A percentile compares a stretch with the other conserved stretches of the same genome.
Evolutionary conservation across 768 basidiomycete species (phyloP).

Genomic region (Boletales sp.): DNA sequence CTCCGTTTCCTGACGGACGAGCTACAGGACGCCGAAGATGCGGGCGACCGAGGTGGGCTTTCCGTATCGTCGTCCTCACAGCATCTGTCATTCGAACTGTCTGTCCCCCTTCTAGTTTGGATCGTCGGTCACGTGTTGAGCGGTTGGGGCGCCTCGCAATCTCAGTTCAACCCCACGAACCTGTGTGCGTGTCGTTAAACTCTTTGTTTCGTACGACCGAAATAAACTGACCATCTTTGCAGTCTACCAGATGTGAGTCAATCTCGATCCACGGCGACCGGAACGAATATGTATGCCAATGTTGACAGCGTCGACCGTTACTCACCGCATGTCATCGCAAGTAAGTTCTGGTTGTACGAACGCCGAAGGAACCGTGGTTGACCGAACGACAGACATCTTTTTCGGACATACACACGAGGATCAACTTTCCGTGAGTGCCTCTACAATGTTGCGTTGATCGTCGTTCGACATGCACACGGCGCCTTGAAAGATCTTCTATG

Average conservation of each 20-base stretch:
- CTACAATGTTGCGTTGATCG: no score
- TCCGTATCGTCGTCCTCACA: not conserved
- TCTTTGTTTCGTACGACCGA: not conserved
- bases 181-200: conserved; percentile 32
- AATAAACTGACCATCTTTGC: not conserved
- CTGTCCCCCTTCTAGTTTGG: conserved; percentile 38
- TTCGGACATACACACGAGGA: conserved; percentile 76
- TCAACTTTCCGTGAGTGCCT: conserved; percentile 47
- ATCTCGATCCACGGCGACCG: no score
- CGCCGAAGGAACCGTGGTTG: not conserved
- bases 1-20: conserved; percentile 50
- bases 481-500: conserved; percentile 55
- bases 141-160: conserved; percentile 44
- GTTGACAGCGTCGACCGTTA: conserved; percentile 34
- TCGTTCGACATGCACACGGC: not conserved
- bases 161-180: conserved; percentile 41
- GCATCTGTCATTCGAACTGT: not conserved
- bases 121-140: conserved; percentile 48
- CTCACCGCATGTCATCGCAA: conserved; percentile 47
- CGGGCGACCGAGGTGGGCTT: conserved; percentile 39
- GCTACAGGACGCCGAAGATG: conserved; percentile 50
- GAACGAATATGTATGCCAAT: no score
- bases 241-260: conserved; percentile 46
- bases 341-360: conserved; percentile 22
- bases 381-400: conserved; percentile 48